Conservation (phyloP, 176 grass and related monocot species). For the Avena eriantha region DNA sequence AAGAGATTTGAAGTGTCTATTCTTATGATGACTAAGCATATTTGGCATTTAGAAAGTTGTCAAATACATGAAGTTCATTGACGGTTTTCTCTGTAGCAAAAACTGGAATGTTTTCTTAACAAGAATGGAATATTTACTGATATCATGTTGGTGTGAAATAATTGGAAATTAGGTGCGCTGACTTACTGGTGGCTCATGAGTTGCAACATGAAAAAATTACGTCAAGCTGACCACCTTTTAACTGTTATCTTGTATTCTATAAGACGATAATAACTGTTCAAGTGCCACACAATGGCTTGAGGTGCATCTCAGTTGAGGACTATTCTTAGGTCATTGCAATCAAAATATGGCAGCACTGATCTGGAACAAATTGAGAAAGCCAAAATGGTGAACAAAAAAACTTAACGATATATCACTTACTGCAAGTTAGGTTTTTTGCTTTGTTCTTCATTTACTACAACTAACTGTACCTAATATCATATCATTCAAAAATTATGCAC, state of each 20-base stretch:
- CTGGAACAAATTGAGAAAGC: neutral
- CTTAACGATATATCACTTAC: neutral
- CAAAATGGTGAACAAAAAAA: slow-evolving; percentile 41
- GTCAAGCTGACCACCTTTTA: neutral
- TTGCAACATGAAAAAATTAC: neutral
- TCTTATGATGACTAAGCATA: neutral
- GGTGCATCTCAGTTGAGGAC: neutral
- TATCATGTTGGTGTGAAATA: neutral
- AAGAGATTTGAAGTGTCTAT: neutral
- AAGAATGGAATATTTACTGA: slow-evolving; percentile 4
- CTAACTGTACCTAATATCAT: too few species aligned
- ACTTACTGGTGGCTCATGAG: neutral
- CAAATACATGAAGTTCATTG: slow-evolving; percentile 20
- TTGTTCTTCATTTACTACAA: too few species aligned
- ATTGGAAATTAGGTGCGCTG: neutral
- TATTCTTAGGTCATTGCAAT: neutral
- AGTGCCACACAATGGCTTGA: neutral
- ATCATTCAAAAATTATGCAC: too few species aligned
- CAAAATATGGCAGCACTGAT: neutral
- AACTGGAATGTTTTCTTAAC: neutral
- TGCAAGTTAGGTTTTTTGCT: too few species aligned
- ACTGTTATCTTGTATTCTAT: neutral
- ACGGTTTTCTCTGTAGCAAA: neutral
- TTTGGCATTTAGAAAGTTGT: neutral
- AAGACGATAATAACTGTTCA: slow-evolving; percentile 8